phyloP scores from a whole-genome alignment of 2,329 filamentous ascomycete species.

The Neobulgaria alba region DNA sequence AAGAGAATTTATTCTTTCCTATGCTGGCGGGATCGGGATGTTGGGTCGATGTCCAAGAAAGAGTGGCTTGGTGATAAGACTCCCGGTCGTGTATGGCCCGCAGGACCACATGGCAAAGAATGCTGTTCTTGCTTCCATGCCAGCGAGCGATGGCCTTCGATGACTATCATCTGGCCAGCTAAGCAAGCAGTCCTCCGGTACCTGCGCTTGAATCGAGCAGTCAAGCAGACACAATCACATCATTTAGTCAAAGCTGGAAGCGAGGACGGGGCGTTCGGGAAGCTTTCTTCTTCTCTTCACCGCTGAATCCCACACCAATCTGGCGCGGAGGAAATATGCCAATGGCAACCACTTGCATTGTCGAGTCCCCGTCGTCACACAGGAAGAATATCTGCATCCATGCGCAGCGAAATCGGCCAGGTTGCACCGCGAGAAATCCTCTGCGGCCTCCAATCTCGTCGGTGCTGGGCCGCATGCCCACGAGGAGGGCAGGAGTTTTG shows the following conservation, averaged over 20 bases:
- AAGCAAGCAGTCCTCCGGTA: constrained; percentile 1
- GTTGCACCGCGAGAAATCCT: background rate
- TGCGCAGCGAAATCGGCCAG: constrained; percentile 14
- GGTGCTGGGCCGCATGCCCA: background rate
- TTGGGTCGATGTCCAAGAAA: constrained; percentile 3
- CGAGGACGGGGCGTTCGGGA: constrained; percentile 10
- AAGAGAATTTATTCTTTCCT: constrained; percentile 4
- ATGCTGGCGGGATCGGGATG: constrained; percentile 2
- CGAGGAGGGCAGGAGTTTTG: too few relatives aligned
- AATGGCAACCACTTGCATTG: constrained; percentile 9
- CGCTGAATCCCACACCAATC: constrained; percentile 13
- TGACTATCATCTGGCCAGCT: constrained; percentile 1
- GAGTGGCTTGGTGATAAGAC: constrained; percentile 8
- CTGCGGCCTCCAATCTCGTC: background rate
- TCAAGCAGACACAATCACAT: constrained; percentile 7
- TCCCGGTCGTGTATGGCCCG: constrained; percentile 9
- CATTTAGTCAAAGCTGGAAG: constrained; percentile 3
- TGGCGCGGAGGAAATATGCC: constrained; percentile 8
- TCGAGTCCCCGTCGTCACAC: constrained; percentile 14
- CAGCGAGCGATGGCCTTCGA: background rate
- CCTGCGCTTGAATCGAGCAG: background rate
- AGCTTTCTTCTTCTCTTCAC: constrained; percentile 10
- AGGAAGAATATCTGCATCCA: constrained; percentile 9
- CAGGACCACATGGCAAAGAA: background rate
- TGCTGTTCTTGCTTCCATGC: background rate